A percentile compares a stretch with the other conserved stretches of the same genome.
Conservation (phyloP, 2,329 filamentous ascomycete species). For the Fusarium sp. region DNA sequence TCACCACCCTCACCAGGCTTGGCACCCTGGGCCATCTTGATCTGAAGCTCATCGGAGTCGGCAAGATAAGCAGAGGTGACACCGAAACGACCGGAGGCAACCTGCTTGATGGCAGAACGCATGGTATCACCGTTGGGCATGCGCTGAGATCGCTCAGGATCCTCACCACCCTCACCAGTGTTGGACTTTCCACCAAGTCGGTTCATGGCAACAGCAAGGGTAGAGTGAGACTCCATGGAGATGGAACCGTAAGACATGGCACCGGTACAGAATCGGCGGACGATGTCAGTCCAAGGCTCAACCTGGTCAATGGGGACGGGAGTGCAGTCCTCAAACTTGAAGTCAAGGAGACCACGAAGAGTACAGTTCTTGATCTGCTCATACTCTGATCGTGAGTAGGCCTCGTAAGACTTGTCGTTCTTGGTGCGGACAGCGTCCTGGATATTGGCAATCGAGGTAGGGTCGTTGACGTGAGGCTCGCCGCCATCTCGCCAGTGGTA, state of each 20-base stretch:
- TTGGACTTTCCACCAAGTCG: slow-evolving; percentile 96
- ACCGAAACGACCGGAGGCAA: slow-evolving; percentile 94
- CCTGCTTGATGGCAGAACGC: slow-evolving; percentile 97
- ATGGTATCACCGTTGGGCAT: slow-evolving; percentile 95
- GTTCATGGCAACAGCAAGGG: slow-evolving; percentile 96
- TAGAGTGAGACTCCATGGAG: slow-evolving; percentile 98
- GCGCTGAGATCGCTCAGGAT: slow-evolving; percentile 86
- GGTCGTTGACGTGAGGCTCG: slow-evolving; percentile 95
- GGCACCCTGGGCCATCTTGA: slow-evolving; percentile 99
- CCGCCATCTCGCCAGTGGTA: slow-evolving; percentile 99
- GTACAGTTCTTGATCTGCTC: slow-evolving; percentile 98
- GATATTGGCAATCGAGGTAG: slow-evolving; percentile 93
- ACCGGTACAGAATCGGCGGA: slow-evolving; percentile 94
- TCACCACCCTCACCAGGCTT: slow-evolving; percentile 99
- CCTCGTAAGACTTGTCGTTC: slow-evolving; percentile 98
- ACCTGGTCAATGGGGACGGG: slow-evolving; percentile 96
- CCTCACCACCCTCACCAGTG: slow-evolving; percentile 96
- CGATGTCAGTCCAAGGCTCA: slow-evolving; percentile 97
- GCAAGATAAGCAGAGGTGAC: slow-evolving; percentile 95
- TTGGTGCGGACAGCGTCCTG: slow-evolving; percentile 96
- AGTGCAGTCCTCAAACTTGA: slow-evolving; percentile 88
- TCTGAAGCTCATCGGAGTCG: slow-evolving; percentile 95
- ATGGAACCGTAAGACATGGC: slow-evolving; percentile 99
- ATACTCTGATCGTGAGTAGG: slow-evolving; percentile 91
- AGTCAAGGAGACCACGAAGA: slow-evolving; percentile 91